A percentile compares a stretch with the other conserved stretches of the same genome.
phyloP scores from a whole-genome alignment of 2,329 filamentous ascomycete genomes.

The Cladobotryum protrusum region DNA sequence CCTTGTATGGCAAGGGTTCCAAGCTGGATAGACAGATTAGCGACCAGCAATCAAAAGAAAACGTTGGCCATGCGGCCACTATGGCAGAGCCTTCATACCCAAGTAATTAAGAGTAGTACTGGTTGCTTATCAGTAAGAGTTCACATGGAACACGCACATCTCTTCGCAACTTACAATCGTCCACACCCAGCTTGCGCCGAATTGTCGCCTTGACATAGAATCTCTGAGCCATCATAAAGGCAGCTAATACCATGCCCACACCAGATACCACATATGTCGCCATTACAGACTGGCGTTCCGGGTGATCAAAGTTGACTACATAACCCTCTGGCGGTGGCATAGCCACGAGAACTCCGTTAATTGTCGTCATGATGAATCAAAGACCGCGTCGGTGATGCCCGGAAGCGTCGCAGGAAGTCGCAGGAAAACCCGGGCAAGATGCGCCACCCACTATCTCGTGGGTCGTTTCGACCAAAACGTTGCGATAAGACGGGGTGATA shows the following conservation, averaged over 20 bases:
- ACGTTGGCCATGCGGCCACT: too few relatives aligned
- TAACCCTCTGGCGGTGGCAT: conserved; percentile 23
- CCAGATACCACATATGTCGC: conserved; percentile 22
- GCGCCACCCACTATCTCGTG: neutral
- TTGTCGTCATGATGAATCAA: conserved; percentile 9
- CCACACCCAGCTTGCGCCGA: neutral
- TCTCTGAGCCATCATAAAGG: conserved; percentile 17
- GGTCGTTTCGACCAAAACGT: too few relatives aligned
- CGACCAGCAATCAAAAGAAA: too few relatives aligned
- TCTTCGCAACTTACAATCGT: neutral
- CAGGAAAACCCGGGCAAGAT: neutral
- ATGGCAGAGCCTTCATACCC: neutral
- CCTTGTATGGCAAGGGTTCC: conserved; percentile 10
- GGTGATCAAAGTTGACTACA: conserved; percentile 25
- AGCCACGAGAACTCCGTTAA: conserved; percentile 19
- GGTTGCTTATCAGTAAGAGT: neutral
- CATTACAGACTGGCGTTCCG: conserved; percentile 17
- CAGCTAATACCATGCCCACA: conserved; percentile 15
- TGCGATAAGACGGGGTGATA: too few relatives aligned
- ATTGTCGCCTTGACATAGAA: conserved; percentile 18
- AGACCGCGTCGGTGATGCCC: too few relatives aligned
- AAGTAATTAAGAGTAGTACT: neutral
- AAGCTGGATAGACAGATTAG: neutral
- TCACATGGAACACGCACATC: neutral
- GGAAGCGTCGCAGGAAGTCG: neutral